These are phyloP conservation scores for Lasiosphaeris hirsuta DNA, from an alignment of 495 filamentous ascomycete genomes.

Conservation along the genomic window DNA sequence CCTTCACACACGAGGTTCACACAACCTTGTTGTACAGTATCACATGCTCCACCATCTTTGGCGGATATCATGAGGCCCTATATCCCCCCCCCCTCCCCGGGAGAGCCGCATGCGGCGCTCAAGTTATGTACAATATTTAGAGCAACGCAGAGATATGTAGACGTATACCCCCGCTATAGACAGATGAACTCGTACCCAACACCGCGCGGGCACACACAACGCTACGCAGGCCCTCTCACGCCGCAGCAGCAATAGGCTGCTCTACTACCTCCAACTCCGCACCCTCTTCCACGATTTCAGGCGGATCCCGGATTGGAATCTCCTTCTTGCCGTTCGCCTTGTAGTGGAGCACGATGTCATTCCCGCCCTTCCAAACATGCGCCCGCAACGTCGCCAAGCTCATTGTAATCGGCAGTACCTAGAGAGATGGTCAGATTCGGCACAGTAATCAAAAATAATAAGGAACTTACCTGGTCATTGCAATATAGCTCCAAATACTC, in stretches of 20 bases:
- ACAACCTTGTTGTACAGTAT: too few relatives aligned
- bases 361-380: constrained; percentile 87
- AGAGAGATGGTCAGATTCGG: constrained; percentile 15
- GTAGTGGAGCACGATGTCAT: constrained; percentile 87
- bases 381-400: constrained; percentile 86
- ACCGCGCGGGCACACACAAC: too few relatives aligned
- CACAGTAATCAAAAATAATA: constrained; percentile 2
- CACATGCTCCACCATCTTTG: too few relatives aligned
- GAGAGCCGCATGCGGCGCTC: not conserved
- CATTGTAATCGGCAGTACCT: constrained; percentile 64
- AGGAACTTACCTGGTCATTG: constrained; percentile 71
- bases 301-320: constrained; percentile 33
- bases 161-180: constrained; percentile 30
- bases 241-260: constrained; percentile 1
- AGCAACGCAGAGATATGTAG: constrained; percentile 1
- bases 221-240: constrained; percentile 11
- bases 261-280: constrained; percentile 1
- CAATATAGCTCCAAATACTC: constrained; percentile 93
- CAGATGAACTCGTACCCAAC: not conserved
- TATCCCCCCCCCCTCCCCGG: too few relatives aligned
- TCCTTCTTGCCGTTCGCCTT: constrained; percentile 79
- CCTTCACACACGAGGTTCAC: too few relatives aligned
- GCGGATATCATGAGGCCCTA: too few relatives aligned
- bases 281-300: constrained; percentile 4
- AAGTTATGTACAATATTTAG: constrained; percentile 11